Evolutionary conservation across 2,329 filamentous ascomycete species (phyloP).

Genomic region (Orbilia brochopaga): DNA sequence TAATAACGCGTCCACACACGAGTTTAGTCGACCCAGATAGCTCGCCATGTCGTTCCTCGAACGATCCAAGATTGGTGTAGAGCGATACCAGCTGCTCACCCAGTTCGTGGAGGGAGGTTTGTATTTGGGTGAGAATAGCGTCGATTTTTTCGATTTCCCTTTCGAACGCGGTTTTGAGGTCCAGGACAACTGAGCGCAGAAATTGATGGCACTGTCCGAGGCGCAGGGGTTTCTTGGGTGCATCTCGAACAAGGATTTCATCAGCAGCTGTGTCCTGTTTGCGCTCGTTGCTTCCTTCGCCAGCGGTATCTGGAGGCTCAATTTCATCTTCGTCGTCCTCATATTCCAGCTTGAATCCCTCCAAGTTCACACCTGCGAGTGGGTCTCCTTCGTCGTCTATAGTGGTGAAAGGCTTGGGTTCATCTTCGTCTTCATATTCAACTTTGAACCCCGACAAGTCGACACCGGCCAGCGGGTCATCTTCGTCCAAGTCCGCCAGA

Average conservation of each 20-base stretch:
- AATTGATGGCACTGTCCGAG: slow-evolving; percentile 4
- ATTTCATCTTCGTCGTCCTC: background rate
- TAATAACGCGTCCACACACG: background rate
- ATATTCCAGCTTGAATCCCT: no score
- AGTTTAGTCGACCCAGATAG: slow-evolving; percentile 2
- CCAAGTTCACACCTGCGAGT: no score
- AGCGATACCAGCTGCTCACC: background rate
- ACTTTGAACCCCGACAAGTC: slow-evolving; percentile 5
- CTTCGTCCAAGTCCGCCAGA: slow-evolving; percentile 6
- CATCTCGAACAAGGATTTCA: background rate
- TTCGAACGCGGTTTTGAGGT: background rate
- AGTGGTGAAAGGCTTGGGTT: no score
- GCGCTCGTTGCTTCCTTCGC: background rate
- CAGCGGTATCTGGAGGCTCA: slow-evolving; percentile 8
- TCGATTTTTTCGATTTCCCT: background rate
- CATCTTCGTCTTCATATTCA: background rate
- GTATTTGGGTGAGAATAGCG: background rate
- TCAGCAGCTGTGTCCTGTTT: background rate
- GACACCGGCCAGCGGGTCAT: slow-evolving; percentile 9
- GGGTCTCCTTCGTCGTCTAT: background rate
- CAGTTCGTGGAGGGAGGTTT: background rate
- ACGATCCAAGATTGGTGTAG: background rate
- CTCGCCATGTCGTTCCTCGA: background rate
- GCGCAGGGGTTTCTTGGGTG: slow-evolving; percentile 8
- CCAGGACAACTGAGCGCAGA: background rate